phyloP scores from a whole-genome alignment of 805 yeast species.

The Allodekkera sacchari region DNA sequence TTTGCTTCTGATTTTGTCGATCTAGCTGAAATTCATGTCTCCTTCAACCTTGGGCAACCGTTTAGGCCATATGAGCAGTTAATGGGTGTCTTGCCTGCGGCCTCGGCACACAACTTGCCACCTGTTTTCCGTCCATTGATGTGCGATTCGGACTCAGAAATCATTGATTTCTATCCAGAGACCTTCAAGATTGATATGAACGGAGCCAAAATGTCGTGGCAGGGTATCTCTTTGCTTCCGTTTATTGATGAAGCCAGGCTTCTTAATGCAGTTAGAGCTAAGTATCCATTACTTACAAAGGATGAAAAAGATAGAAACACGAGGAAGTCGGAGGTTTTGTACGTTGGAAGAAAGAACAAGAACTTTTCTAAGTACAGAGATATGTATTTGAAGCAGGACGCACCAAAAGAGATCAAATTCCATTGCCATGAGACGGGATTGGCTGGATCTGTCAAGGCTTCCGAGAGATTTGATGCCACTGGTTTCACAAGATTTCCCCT shows the following conservation, averaged over 20 bases:
- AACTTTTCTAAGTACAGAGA: conserved; percentile 32
- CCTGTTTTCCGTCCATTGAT: conserved; percentile 72
- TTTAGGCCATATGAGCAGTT: conserved; percentile 88
- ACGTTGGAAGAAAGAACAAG: conserved; percentile 57
- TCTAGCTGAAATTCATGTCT: conserved; percentile 41
- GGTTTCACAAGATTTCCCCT: conserved; percentile 37
- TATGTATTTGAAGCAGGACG: conserved; percentile 35
- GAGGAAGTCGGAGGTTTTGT: conserved; percentile 59
- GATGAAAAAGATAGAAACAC: conserved; percentile 66
- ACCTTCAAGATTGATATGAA: conserved; percentile 90
- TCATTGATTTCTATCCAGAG: conserved; percentile 85
- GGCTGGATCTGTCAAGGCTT: conserved; percentile 44
- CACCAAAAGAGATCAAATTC: conserved; percentile 27
- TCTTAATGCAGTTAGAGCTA: conserved; percentile 52
- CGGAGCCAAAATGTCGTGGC: conserved; percentile 93
- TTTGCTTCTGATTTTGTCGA: conserved; percentile 80
- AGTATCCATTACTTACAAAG: conserved; percentile 55
- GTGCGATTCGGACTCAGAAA: conserved; percentile 72
- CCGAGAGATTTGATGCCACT: conserved; percentile 28
- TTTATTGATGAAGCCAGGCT: conserved; percentile 81
- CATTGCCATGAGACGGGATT: conserved; percentile 45
- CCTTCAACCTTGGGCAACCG: conserved; percentile 64
- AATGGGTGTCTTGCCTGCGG: conserved; percentile 93
- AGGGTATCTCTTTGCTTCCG: conserved; percentile 84
- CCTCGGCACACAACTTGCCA: conserved; percentile 81